A percentile compares a stretch with the other conserved stretches of the same genome.
These are phyloP conservation scores for Macadamia integrifolia DNA, from an alignment of 164 flowering plant species.

Conservation along the genomic window DNA sequence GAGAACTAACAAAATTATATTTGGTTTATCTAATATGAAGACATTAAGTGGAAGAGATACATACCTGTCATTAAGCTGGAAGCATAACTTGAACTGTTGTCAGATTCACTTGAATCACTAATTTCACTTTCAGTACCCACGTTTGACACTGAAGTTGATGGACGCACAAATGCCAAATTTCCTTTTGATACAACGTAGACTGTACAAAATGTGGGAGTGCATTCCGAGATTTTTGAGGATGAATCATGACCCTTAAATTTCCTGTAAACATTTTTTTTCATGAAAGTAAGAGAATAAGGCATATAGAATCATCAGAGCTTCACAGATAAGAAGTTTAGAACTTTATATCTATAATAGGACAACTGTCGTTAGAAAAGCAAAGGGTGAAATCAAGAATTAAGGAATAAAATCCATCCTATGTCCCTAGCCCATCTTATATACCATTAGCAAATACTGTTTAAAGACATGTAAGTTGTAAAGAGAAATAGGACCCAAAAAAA, in stretches of 20 bases:
- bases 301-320: not conserved
- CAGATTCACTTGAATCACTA: slow-evolving; percentile 30
- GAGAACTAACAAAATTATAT: not conserved
- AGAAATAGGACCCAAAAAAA: too few species aligned
- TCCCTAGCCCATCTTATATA: not conserved
- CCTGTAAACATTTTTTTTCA: slow-evolving; percentile 21
- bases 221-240: slow-evolving; percentile 60
- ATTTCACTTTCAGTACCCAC: slow-evolving; percentile 27
- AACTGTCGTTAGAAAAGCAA: not conserved
- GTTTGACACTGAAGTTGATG: slow-evolving; percentile 40
- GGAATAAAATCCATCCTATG: not conserved
- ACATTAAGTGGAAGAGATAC: not conserved
- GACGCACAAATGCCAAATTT: slow-evolving; percentile 53
- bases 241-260: slow-evolving; percentile 29
- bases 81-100: slow-evolving; percentile 26
- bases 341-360: not conserved
- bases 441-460: not conserved
- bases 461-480: not conserved
- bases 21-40: slow-evolving; percentile 3
- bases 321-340: not conserved
- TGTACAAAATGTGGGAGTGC: slow-evolving; percentile 60
- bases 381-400: not conserved
- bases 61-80: slow-evolving; percentile 37
- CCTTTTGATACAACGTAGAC: slow-evolving; percentile 72
- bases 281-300: not conserved